A percentile compares a stretch with the other conserved stretches of the same genome.
phyloP scores from a whole-genome alignment of 2,329 filamentous ascomycete species.

The Coniochaeta sp. region DNA sequence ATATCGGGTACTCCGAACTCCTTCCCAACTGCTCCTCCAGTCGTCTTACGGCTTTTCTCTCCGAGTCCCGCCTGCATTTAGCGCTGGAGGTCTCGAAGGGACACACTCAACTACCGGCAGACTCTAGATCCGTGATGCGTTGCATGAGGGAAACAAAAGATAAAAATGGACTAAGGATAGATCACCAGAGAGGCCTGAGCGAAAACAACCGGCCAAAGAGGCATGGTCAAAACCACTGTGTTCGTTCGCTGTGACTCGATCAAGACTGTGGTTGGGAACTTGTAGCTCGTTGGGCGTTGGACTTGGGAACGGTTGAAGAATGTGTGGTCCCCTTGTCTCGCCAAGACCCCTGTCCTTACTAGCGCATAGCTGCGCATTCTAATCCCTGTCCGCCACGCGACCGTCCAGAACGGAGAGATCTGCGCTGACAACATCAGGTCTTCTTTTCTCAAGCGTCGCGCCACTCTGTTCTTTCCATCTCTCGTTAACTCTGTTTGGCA shows the following conservation, averaged over 20 bases:
- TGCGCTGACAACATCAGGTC: neutral
- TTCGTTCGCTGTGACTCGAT: no score
- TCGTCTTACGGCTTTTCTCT: no score
- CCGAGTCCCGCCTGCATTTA: neutral
- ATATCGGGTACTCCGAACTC: no score
- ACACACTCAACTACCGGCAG: neutral
- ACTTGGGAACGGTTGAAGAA: neutral
- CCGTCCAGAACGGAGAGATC: neutral
- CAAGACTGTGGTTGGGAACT: no score
- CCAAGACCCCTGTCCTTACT: neutral
- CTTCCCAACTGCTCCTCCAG: no score
- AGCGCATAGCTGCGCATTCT: neutral
- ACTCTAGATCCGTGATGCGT: neutral
- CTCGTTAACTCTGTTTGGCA: no score
- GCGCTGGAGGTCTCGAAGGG: neutral
- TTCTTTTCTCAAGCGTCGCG: neutral
- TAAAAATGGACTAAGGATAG: neutral
- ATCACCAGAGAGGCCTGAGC: neutral
- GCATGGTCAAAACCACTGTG: no score
- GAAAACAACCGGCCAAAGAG: neutral
- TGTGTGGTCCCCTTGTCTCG: neutral
- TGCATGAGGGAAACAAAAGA: no score
- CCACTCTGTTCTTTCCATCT: neutral
- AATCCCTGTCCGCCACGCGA: slow-evolving; percentile 1
- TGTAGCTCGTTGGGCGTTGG: neutral